phyloP scores from a whole-genome alignment of 1,284 basidiomycete genomes.

The Pascua guehoae region DNA sequence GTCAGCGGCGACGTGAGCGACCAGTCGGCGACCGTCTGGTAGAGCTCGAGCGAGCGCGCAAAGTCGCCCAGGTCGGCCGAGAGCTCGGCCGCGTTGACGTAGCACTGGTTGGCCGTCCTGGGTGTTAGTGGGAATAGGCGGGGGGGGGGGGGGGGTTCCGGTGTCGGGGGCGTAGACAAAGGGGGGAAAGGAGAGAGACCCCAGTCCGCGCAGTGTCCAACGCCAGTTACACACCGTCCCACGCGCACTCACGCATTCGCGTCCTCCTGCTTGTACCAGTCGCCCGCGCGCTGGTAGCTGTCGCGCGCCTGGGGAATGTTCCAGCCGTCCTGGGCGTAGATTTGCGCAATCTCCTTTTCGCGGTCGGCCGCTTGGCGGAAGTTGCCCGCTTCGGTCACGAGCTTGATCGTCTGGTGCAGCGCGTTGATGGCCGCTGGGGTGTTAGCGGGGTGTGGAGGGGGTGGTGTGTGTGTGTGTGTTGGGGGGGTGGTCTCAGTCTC shows the following conservation, averaged over 20 bases:
- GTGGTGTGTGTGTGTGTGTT: too few relatives aligned
- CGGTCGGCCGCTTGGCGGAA: slow-evolving; percentile 97
- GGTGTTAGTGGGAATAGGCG: not conserved
- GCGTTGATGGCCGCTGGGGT: slow-evolving; percentile 80
- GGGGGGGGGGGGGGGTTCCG: too few relatives aligned
- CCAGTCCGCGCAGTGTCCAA: not conserved
- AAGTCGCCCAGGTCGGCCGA: slow-evolving; percentile 86
- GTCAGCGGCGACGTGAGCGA: slow-evolving; percentile 80
- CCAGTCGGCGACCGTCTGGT: slow-evolving; percentile 85
- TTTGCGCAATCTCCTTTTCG: slow-evolving; percentile 93
- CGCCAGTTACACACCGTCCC: not conserved
- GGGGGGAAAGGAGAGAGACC: not conserved
- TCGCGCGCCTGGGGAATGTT: slow-evolving; percentile 64
- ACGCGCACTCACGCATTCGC: slow-evolving; percentile 73
- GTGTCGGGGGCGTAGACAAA: too few relatives aligned
- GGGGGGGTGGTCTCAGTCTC: too few relatives aligned
- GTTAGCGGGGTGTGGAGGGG: not conserved
- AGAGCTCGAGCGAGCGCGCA: slow-evolving; percentile 77
- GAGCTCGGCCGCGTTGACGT: slow-evolving; percentile 92
- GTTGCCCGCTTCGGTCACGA: slow-evolving; percentile 77
- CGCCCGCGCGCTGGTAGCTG: slow-evolving; percentile 87
- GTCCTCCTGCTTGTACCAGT: slow-evolving; percentile 97
- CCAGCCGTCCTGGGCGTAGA: slow-evolving; percentile 68
- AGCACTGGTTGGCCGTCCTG: slow-evolving; percentile 92
- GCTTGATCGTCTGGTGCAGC: slow-evolving; percentile 77